Evolutionary conservation across 805 yeast genomes (phyloP).

Genomic region (Grigorovia jiainica): DNA sequence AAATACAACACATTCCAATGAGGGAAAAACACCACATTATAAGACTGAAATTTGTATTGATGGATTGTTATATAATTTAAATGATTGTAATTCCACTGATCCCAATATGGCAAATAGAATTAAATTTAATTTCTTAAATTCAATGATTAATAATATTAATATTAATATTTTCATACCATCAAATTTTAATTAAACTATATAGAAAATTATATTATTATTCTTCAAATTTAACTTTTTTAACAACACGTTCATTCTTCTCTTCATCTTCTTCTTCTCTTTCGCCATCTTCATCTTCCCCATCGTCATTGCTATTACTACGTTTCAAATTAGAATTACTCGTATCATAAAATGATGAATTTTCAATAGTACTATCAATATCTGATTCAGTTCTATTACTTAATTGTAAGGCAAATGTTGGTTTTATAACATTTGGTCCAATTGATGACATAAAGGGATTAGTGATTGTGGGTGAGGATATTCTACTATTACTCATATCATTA

Average conservation of each 20-base stretch:
- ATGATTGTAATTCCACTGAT: conserved; percentile 5
- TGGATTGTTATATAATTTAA: conserved; percentile 20
- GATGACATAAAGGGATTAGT: conserved; percentile 2
- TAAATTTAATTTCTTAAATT: neutral
- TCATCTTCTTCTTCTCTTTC: conserved; percentile 1
- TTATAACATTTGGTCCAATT: neutral
- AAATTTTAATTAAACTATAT: too few species aligned
- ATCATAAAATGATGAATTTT: conserved; percentile 2
- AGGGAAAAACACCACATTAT: conserved; percentile 3
- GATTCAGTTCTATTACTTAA: neutral
- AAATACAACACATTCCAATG: conserved; percentile 3
- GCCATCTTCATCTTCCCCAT: neutral
- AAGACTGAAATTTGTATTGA: conserved; percentile 25
- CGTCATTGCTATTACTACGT: conserved; percentile 9
- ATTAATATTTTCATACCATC: neutral
- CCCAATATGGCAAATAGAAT: neutral
- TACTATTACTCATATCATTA: too few species aligned
- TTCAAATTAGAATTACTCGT: conserved; percentile 5
- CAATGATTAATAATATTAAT: neutral
- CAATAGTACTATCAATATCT: conserved; percentile 1
- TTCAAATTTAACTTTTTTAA: neutral
- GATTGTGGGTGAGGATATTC: too few species aligned
- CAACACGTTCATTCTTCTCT: neutral
- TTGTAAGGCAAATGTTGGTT: conserved; percentile 6
- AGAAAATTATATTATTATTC: too few species aligned